Base-by-base conservation (phyloP, 2,329 filamentous ascomycete species). In the Penicillium sp. region DNA sequence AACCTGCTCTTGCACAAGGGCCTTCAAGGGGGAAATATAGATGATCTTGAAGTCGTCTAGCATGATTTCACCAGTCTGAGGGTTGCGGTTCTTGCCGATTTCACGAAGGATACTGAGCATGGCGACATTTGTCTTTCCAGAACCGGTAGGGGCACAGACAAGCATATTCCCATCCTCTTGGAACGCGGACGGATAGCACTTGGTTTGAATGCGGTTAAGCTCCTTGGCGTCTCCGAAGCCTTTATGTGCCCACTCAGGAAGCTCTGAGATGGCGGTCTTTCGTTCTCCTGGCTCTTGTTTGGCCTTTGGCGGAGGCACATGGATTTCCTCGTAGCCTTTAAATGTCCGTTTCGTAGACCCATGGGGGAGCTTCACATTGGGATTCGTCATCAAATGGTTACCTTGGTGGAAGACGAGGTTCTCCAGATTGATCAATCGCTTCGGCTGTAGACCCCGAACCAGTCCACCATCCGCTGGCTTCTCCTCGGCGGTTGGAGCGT, bases 311-410 rank as follows among this genome's bases (percentile, higher is more conserved):
- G 92, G 87, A 7, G 95, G 95, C 4, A 99, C 93, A 74, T 99
- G 95, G 62, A 98, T 97, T 74, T 99, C 95, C 78, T 99, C 95
- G 69, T 98, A 99, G 38, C 95, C 95, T 78, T 99, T 99, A 81
- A 97, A 97, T 0, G 91, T 92, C 52, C 93, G 88, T 78, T 98
- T 97, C 0, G 92, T 97, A 2, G 95, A 97, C 11, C 95, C 95
- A 75, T 97, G 92, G 0, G 95, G 95, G 21, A 99, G 84, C 66
- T 91, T 90, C 51, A 99, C 95, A 74, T 93, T 97, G 7, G 93
- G 91, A 71, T 99, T 99, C n/a, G 95, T 98, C 94, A 98, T 99
- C 48, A 99, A 85, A 81, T 99, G 95, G 72, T 98, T 99, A 57
- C 95, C 95, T 78, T 98, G 94, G 70, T 98, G 95, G 74, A 99